phyloP scores from a whole-genome alignment of 805 yeast genomes.

The Yamadazyma ubonensis region DNA sequence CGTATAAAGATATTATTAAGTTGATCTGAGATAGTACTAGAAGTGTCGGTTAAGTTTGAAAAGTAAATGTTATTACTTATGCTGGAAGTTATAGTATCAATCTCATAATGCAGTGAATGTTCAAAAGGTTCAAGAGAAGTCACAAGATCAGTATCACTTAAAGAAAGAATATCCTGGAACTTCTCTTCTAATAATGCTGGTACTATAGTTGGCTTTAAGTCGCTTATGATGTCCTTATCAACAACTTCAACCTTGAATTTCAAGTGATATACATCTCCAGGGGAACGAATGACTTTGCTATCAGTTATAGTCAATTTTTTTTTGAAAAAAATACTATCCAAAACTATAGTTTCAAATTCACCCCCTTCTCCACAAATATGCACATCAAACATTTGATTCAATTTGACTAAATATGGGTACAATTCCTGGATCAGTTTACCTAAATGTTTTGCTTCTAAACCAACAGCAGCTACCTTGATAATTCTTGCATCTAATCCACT shows the following conservation, averaged over 20 bases:
- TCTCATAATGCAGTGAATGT: slow-evolving; percentile 11
- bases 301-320: slow-evolving; percentile 48
- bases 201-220: slow-evolving; percentile 8
- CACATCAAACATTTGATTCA: slow-evolving; percentile 70
- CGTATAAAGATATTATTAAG: slow-evolving; percentile 48
- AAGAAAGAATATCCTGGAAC: slow-evolving; percentile 39
- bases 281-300: slow-evolving; percentile 42
- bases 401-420: slow-evolving; percentile 52
- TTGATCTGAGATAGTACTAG: slow-evolving; percentile 38
- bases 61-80: slow-evolving; percentile 19
- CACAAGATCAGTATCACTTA: too few relatives aligned
- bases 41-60: slow-evolving; percentile 26
- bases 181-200: slow-evolving; percentile 44
- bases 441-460: slow-evolving; percentile 63
- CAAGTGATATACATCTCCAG: slow-evolving; percentile 68
- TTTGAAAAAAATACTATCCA: slow-evolving; percentile 84
- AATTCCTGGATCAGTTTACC: slow-evolving; percentile 66
- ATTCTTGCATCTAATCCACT: slow-evolving; percentile 74
- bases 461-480: slow-evolving; percentile 92
- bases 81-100: not conserved
- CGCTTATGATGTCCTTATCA: slow-evolving; percentile 27
- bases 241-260: slow-evolving; percentile 50
- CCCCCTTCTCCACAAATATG: slow-evolving; percentile 99
- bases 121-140: too few relatives aligned
- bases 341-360: slow-evolving; percentile 89